Base-by-base conservation (phyloP, 345 rosid species). In the Salix caprea region DNA sequence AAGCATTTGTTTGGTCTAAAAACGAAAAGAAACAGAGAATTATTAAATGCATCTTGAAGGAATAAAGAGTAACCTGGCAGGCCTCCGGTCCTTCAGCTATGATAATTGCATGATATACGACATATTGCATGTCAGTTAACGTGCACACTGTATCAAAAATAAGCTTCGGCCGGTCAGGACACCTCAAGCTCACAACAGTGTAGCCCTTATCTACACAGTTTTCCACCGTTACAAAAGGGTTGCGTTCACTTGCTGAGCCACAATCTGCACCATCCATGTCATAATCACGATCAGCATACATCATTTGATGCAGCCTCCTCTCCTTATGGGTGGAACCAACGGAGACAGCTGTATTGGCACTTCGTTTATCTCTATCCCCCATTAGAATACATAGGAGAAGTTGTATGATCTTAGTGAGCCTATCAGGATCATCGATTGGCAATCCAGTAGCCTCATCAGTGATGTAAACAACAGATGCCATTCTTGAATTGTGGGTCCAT, bases 401-500 rank as follows among this genome's bases (percentile, higher is more conserved):
- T 78, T 76, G 87, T 77, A 89, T 87, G 77, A 92, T 87, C 86
- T 78, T 90, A 4, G 81, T 70, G n/a, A 90, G 89, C 78, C 88
- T 82, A 1, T 80, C 87, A 2, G 86, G 86, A 65, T 88, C 84
- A 13, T 88, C 89, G 9, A 92, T 90, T 3, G 92, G 87, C 74
- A 62, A 75, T 26, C 90, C 90, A 8, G 91, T 85, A 12, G 80
- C 72, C 74, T 90, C 93, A 46, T 88, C 90, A 0, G 88, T 89
- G 52, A 92, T 89, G 78, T 89, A 86, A 74, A 92, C 90, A 1
- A 92, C 97, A 0, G 97, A 88, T 34, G 97, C 97, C 94, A 90
- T 90, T 77, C 97, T 85, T 28, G 92, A 89, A 82, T 92, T 92
- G 82, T 92, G 97, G 76, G 97, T 92, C 97, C 94, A 92, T 70